Evolutionary conservation across 306 rosid genomes (phyloP), one percentile per base, ranked within the genome.

Genomic region (Hippophae gyantsensis): DNA sequence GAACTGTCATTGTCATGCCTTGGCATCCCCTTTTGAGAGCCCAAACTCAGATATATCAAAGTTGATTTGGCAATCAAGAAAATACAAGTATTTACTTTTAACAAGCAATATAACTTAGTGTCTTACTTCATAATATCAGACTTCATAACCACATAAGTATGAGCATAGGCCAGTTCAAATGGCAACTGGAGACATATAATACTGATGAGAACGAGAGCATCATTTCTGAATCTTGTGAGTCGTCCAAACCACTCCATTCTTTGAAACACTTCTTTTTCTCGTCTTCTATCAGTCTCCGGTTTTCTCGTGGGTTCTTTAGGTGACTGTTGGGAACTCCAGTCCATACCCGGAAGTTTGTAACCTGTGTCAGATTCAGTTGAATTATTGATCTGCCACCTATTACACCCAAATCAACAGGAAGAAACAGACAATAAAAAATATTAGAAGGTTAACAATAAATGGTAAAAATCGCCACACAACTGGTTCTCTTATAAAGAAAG

Each of bases 101-200:
- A 47, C 42, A 56, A 52, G 60, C 18, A 69, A 54, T 43, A 56
- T 41, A 62, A 50, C 51, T 27, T 3, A 7, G 57, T 68, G 66
- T 66, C 97, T 88, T 79, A 92, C 99, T 77, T 92, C 38, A 82
- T 56, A 73, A 68, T 13, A 72, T 86, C 90, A 14, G 85, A 86
- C 56, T 32, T 57, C 63, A 79, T 53, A 70, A 84, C 77, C 80
- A 80, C 95, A 27, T 81, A 92, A 69, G 86, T 86, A 86, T 92
- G 95, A 62, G 99, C 99, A 52, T 92, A 92, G 43, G 95, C 89
- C 88, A 92, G 78, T 80, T 88, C 99, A 75, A 92, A 85, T 0
- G 99, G 99, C 63, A 92, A 72, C 80, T 92, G 99, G 26, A 92
- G 97, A 81, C 96, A 92, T 73, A 92, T 82, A 60, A 86, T 92